phyloP scores from a whole-genome alignment of 2,329 filamentous ascomycete genomes.

The Thermoascus crustaceus region DNA sequence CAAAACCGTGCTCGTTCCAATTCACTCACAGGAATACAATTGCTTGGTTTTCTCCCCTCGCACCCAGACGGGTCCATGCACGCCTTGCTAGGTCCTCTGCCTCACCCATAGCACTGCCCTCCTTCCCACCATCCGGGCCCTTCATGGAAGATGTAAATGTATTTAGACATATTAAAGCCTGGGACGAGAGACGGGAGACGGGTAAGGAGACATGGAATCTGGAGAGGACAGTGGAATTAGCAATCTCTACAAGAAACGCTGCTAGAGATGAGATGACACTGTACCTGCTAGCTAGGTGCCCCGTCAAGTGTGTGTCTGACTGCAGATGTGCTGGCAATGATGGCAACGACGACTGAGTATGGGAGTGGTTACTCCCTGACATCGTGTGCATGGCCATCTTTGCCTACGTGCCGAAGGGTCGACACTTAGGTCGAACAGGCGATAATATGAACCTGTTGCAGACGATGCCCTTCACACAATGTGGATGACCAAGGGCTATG shows the following conservation, averaged over 20 bases:
- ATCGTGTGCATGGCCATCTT: slow-evolving; percentile 34
- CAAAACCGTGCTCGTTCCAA: too few relatives aligned
- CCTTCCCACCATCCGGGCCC: slow-evolving; percentile 81
- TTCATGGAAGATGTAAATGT: slow-evolving; percentile 86
- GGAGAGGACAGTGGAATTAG: slow-evolving; percentile 52
- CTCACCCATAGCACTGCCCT: slow-evolving; percentile 85
- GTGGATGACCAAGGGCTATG: too few relatives aligned
- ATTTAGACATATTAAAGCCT: slow-evolving; percentile 86
- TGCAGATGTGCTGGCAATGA: slow-evolving; percentile 66
- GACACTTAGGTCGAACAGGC: not conserved
- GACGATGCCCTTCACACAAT: not conserved
- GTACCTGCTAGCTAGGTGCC: slow-evolving; percentile 44
- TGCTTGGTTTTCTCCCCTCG: slow-evolving; percentile 87
- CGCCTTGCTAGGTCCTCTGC: slow-evolving; percentile 85
- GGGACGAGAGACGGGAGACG: slow-evolving; percentile 80
- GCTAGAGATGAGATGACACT: not conserved
- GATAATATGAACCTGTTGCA: not conserved
- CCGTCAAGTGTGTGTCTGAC: slow-evolving; percentile 44
- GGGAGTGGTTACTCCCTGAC: slow-evolving; percentile 47
- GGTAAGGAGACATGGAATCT: slow-evolving; percentile 89
- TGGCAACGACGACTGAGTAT: slow-evolving; percentile 75
- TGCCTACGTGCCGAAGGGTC: slow-evolving; percentile 4
- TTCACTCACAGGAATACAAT: slow-evolving; percentile 77
- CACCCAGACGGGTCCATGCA: slow-evolving; percentile 75
- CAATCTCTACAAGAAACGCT: not conserved